Percentiles rank a stretch among this genome's conserved stretches.
phyloP scores from a whole-genome alignment of 1,284 basidiomycete species.

The Cryptococcus sp. region DNA sequence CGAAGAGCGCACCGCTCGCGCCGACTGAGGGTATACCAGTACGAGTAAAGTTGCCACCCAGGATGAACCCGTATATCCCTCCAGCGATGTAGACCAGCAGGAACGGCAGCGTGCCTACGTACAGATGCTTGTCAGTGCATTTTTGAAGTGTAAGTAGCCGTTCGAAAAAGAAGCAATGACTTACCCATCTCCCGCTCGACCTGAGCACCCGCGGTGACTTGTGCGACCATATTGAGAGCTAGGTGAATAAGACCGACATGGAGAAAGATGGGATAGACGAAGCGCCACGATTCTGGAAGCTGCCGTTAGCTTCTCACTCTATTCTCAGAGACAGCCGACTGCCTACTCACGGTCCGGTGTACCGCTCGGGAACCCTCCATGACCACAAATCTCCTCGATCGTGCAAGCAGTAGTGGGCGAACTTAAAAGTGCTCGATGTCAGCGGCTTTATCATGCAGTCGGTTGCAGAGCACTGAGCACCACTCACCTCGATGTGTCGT shows the following conservation, averaged over 20 bases:
- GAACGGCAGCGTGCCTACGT: constrained; percentile 71
- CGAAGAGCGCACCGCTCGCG: constrained; percentile 91
- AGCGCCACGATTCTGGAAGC: constrained; percentile 58
- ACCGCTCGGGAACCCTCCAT: constrained; percentile 71
- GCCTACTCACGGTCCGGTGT: constrained; percentile 80
- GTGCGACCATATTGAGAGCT: constrained; percentile 84
- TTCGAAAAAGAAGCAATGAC: background rate
- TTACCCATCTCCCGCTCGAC: constrained; percentile 49
- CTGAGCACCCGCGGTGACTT: constrained; percentile 60
- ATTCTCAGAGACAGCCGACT: background rate
- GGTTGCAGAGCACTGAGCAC: background rate
- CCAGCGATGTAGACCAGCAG: constrained; percentile 80
- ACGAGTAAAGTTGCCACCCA: constrained; percentile 88
- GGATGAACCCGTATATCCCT: constrained; percentile 78
- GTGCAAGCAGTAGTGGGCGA: constrained; percentile 70
- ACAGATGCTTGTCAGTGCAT: background rate
- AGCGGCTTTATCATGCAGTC: background rate
- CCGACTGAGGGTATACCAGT: constrained; percentile 90
- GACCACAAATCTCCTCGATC: constrained; percentile 81
- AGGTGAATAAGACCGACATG: constrained; percentile 91
- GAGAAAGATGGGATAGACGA: constrained; percentile 82
- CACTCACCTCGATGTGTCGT: constrained; percentile 45
- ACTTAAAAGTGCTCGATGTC: constrained; percentile 49
- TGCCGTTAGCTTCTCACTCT: background rate
- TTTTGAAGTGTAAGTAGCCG: background rate